phyloP scores from a whole-genome alignment of 176 grass and related monocot genomes.

The Lolium rigidum region DNA sequence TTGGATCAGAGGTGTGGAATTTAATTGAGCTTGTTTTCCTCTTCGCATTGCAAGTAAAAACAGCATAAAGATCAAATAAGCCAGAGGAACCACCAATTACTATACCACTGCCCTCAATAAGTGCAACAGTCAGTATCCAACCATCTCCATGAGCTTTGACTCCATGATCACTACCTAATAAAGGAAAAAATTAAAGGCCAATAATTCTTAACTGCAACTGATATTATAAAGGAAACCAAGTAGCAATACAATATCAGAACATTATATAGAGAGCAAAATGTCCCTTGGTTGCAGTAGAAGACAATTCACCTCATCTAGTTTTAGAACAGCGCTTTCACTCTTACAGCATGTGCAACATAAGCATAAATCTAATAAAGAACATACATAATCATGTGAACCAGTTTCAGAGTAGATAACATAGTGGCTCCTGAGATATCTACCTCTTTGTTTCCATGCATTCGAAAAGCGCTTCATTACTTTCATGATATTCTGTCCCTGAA shows the following conservation, averaged over 20 bases:
- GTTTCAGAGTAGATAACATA: slow-evolving; percentile 29
- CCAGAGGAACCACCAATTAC: slow-evolving; percentile 55
- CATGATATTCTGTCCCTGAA: slow-evolving; percentile 79
- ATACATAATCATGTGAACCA: neutral
- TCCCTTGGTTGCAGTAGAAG: slow-evolving; percentile 6
- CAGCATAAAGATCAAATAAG: slow-evolving; percentile 76
- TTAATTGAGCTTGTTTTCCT: slow-evolving; percentile 94
- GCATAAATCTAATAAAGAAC: neutral
- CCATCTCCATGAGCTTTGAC: slow-evolving; percentile 95
- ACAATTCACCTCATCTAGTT: slow-evolving; percentile 12
- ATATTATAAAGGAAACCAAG: slow-evolving; percentile 17
- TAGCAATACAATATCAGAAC: slow-evolving; percentile 33
- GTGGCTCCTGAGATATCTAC: slow-evolving; percentile 45
- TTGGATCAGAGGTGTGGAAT: slow-evolving; percentile 83
- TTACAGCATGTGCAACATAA: slow-evolving; percentile 21
- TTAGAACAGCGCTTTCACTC: neutral
- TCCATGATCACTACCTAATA: slow-evolving; percentile 90
- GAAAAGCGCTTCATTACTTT: slow-evolving; percentile 67
- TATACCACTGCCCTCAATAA: slow-evolving; percentile 79
- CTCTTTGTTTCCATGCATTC: slow-evolving; percentile 86
- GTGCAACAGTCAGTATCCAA: slow-evolving; percentile 93
- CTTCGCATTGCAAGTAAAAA: slow-evolving; percentile 91
- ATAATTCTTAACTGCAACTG: neutral
- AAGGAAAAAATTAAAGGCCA: neutral
- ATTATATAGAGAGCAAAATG: neutral